These are phyloP conservation scores for Emericellopsis terricola DNA, from an alignment of 495 filamentous ascomycete species.

Conservation along the genomic window DNA sequence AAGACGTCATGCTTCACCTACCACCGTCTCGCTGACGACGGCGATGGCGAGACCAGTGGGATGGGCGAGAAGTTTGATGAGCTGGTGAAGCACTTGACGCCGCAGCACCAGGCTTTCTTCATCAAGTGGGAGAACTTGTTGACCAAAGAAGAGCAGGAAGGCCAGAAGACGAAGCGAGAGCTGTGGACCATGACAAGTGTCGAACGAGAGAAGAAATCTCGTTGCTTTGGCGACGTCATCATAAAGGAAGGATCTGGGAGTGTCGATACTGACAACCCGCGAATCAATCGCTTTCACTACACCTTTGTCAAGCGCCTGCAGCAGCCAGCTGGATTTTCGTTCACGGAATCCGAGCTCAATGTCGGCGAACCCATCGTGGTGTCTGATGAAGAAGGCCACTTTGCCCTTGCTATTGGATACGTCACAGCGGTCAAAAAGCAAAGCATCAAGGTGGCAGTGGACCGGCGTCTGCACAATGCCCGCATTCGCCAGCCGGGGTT, in stretches of 20 bases:
- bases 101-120: slow-evolving; percentile 65
- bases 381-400: slow-evolving; percentile 91
- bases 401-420: slow-evolving; percentile 82
- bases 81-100: slow-evolving; percentile 52
- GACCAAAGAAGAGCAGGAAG: slow-evolving; percentile 83
- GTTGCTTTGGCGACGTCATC: slow-evolving; percentile 44
- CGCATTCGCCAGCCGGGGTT: slow-evolving; percentile 60
- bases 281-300: slow-evolving; percentile 84
- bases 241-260: slow-evolving; percentile 59
- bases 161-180: slow-evolving; percentile 67
- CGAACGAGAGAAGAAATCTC: slow-evolving; percentile 71
- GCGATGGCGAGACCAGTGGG: slow-evolving; percentile 61
- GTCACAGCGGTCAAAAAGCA: slow-evolving; percentile 55
- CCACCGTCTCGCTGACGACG: slow-evolving; percentile 77
- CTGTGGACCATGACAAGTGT: slow-evolving; percentile 88
- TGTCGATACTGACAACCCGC: slow-evolving; percentile 46
- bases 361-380: slow-evolving; percentile 85
- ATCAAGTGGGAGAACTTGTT: slow-evolving; percentile 84
- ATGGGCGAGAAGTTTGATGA: slow-evolving; percentile 60
- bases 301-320: slow-evolving; percentile 52
- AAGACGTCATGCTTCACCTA: slow-evolving; percentile 83
- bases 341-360: slow-evolving; percentile 77
- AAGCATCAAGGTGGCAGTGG: slow-evolving; percentile 70
- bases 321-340: slow-evolving; percentile 42
- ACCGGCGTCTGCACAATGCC: slow-evolving; percentile 73